Evolutionary conservation across 768 basidiomycete genomes (phyloP).

Genomic region (Phlebiopsis gigantea): DNA sequence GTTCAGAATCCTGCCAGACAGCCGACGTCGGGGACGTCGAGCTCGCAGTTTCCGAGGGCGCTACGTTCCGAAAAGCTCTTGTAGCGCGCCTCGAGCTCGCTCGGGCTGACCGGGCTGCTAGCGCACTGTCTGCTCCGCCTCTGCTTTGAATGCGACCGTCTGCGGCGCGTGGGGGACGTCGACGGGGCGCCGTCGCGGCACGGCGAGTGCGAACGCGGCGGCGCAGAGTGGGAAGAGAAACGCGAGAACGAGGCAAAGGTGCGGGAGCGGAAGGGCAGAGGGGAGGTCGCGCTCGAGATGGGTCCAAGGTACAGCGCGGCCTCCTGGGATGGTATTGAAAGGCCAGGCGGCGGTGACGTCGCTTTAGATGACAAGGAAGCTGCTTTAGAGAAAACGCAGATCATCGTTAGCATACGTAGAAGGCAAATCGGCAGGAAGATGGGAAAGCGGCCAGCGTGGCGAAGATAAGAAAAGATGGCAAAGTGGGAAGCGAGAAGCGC

Average conservation of each 20-base stretch:
- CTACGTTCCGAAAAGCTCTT: constrained; percentile 15
- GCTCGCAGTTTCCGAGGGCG: constrained; percentile 3
- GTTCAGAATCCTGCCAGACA: constrained; percentile 20
- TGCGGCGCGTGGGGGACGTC: background rate
- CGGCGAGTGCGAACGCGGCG: constrained; percentile 1
- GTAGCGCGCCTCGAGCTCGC: constrained; percentile 14
- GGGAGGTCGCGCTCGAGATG: constrained; percentile 6
- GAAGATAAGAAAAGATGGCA: constrained; percentile 9
- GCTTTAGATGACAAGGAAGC: constrained; percentile 1
- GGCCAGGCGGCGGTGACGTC: constrained; percentile 7
- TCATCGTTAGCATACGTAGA: constrained; percentile 3
- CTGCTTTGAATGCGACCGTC: constrained; percentile 4
- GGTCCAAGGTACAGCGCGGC: constrained; percentile 8
- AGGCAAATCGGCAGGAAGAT: constrained; percentile 2
- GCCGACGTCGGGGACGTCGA: constrained; percentile 15
- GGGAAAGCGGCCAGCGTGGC: constrained; percentile 1
- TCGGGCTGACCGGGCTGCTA: constrained; percentile 7
- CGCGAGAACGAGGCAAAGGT: constrained; percentile 9
- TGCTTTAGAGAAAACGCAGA: constrained; percentile 6
- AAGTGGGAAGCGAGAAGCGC: constrained; percentile 1
- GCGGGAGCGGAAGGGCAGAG: constrained; percentile 9
- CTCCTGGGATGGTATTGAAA: background rate
- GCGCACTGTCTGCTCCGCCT: constrained; percentile 2
- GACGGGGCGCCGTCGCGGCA: constrained; percentile 3
- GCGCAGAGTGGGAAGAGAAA: background rate